Evolutionary conservation across 2,329 filamentous ascomycete genomes (phyloP).

Genomic region (Cladorrhinum sp.): DNA sequence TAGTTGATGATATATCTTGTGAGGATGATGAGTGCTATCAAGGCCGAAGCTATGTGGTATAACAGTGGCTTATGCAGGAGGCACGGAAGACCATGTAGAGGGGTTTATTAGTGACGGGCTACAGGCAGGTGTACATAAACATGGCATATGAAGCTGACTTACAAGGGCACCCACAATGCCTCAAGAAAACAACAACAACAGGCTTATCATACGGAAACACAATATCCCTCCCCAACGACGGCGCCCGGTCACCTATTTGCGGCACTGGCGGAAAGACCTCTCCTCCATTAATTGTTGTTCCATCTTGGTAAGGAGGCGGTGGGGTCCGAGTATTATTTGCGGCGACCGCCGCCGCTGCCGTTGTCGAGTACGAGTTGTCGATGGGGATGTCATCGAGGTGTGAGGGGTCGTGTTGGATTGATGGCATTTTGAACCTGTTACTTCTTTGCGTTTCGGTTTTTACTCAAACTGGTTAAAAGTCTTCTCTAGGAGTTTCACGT

Average conservation of each 20-base stretch:
- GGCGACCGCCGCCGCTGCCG: not conserved
- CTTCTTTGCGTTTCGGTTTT: no score
- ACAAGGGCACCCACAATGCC: conserved; percentile 75
- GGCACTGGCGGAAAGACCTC: conserved; percentile 43
- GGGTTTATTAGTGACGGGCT: no score
- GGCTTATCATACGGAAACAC: conserved; percentile 52
- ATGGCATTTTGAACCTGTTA: not conserved
- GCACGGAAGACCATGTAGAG: no score
- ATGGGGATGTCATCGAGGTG: not conserved
- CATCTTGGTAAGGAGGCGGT: conserved; percentile 22
- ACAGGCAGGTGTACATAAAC: not conserved
- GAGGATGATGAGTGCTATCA: no score
- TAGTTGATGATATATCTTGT: no score
- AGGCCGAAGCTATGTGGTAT: no score
- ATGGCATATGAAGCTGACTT: conserved; percentile 33
- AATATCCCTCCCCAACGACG: conserved; percentile 33
- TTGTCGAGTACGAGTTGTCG: not conserved
- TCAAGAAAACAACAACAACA: conserved; percentile 63
- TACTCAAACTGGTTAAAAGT: no score
- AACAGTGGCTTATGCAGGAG: no score
- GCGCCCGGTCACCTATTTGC: conserved; percentile 53
- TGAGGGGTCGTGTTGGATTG: not conserved
- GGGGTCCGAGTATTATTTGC: not conserved
- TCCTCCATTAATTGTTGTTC: not conserved
- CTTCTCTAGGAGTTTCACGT: no score